Conservation (phyloP, 2,329 filamentous ascomycete species). For the Cadophora sp. region DNA sequence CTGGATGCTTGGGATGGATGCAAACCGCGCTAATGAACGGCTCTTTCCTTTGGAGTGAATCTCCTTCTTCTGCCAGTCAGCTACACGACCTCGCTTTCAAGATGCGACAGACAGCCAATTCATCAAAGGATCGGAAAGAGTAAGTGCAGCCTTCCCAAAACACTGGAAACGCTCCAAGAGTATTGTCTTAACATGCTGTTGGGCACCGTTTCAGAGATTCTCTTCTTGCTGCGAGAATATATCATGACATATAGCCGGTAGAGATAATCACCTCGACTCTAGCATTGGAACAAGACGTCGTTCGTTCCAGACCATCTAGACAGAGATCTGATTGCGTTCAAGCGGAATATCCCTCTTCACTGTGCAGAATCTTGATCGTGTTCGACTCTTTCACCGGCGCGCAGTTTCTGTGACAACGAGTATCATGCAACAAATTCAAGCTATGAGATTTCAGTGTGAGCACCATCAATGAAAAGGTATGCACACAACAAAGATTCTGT, state of each 20-base stretch:
- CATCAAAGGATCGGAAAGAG: not conserved
- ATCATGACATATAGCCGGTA: not conserved
- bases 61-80: not conserved
- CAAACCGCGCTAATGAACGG: not conserved
- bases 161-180: not conserved
- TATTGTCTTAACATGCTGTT: not conserved
- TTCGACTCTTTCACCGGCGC: not conserved
- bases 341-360: not conserved
- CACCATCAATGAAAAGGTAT: not conserved
- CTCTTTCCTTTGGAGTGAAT: not conserved
- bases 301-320: not conserved
- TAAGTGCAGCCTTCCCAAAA: not conserved
- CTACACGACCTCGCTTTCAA: not conserved
- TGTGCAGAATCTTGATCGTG: not conserved
- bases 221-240: too few species aligned
- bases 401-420: not conserved
- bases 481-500: not conserved
- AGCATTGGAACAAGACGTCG: not conserved
- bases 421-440: not conserved
- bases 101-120: not conserved
- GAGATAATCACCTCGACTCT: not conserved
- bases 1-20: not conserved
- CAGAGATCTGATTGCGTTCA: not conserved
- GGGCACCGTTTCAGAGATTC: too few species aligned
- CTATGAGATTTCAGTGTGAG: not conserved